Percentiles rank a stretch among this genome's conserved stretches.
Evolutionary conservation across 2,329 filamentous ascomycete genomes (phyloP).

Genomic region (Ceratocystis harringtonii): DNA sequence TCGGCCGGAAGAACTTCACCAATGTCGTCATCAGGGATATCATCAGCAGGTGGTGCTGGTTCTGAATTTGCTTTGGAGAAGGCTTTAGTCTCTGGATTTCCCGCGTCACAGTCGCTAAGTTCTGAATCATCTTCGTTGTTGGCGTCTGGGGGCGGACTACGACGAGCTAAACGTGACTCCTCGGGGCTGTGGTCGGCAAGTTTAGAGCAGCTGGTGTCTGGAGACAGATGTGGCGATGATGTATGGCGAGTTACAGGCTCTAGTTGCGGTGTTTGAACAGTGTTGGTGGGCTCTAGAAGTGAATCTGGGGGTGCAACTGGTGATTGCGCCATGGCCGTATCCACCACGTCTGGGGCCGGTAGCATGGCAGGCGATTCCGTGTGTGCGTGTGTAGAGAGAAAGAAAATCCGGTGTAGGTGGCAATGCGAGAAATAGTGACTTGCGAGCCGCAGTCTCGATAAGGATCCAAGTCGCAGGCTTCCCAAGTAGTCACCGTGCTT

Average conservation of each 20-base stretch:
- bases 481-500: not conserved
- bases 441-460: not conserved
- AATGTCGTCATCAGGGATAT: conserved; percentile 42
- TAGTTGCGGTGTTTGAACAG: not conserved
- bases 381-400: not conserved
- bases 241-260: not conserved
- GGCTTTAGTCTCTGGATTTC: conserved; percentile 1
- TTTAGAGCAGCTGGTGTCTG: not conserved
- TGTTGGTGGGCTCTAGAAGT: not conserved
- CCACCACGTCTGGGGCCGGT: not conserved
- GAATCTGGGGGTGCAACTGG: not conserved
- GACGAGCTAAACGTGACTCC: not conserved
- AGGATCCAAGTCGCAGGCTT: not conserved
- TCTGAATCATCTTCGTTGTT: conserved; percentile 37
- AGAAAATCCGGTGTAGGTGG: not conserved
- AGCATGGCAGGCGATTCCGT: not conserved
- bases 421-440: not conserved
- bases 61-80: conserved; percentile 10
- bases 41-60: conserved; percentile 9
- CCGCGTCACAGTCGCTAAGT: conserved; percentile 48
- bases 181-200: not conserved
- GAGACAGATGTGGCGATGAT: not conserved
- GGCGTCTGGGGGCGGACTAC: not conserved
- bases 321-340: not conserved
- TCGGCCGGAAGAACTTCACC: conserved; percentile 72